phyloP scores from a whole-genome alignment of 768 basidiomycete genomes.

The Candolleomyces eurysporus region DNA sequence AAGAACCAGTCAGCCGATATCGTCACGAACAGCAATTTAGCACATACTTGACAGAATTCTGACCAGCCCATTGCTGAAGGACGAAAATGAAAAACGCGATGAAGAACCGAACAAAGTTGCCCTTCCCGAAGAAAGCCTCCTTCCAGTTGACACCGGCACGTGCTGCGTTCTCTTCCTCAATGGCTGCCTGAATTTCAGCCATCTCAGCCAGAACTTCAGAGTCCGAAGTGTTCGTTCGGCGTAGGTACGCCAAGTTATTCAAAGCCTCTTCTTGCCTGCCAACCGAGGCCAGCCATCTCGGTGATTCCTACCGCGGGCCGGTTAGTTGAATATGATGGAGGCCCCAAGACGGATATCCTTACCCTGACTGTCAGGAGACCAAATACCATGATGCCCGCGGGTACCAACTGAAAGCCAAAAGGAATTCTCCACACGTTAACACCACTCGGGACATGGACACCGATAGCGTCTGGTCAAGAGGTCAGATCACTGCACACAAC shows the following conservation, averaged over 20 bases:
- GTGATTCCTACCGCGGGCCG: slow-evolving; percentile 53
- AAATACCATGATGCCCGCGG: slow-evolving; percentile 65
- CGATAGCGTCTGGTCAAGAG: slow-evolving; percentile 50
- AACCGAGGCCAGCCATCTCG: slow-evolving; percentile 71
- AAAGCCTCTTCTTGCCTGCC: slow-evolving; percentile 54
- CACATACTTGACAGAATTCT: slow-evolving; percentile 67
- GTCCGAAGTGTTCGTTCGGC: slow-evolving; percentile 41
- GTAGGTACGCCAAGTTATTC: slow-evolving; percentile 62
- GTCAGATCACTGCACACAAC: neutral
- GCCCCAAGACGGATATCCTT: neutral
- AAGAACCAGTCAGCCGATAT: neutral
- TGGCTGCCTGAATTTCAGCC: slow-evolving; percentile 80
- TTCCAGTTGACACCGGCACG: slow-evolving; percentile 62
- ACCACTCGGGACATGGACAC: slow-evolving; percentile 46
- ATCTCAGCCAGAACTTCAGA: slow-evolving; percentile 55
- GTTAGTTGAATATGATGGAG: neutral
- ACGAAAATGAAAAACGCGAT: slow-evolving; percentile 81
- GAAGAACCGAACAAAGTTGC: slow-evolving; percentile 80
- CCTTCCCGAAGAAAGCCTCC: slow-evolving; percentile 78
- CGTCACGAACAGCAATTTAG: neutral
- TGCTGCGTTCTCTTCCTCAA: slow-evolving; percentile 67
- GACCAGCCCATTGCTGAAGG: slow-evolving; percentile 82
- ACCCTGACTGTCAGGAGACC: slow-evolving; percentile 69
- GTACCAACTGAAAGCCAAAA: slow-evolving; percentile 74
- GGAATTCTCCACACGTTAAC: slow-evolving; percentile 66